Evolutionary conservation across 345 rosid species (phyloP), one percentile per base, ranked within the genome.

Genomic region (Moricandia arvensis): DNA sequence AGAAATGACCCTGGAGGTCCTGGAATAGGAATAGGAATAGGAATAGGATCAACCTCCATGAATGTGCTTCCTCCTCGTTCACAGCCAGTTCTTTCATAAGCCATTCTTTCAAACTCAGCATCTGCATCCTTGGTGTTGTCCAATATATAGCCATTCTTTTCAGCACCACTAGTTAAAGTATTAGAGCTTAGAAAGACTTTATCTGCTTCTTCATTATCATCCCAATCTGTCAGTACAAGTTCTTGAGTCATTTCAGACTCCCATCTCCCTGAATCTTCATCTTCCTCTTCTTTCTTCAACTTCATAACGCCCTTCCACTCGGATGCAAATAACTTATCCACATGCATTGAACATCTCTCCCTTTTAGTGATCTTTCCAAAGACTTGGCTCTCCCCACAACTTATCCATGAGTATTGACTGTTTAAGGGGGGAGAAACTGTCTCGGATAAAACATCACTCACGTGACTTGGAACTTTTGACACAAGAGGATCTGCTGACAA

Each of bases 1-100:
- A 94, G 81, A 82, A 90, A 91, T 26, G 98, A 94, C 0, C 95
- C 98, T 0, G 98, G 98, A 49, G 98, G 98, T 58, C 98, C 98
- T 8, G 98, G 98, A 59, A 94, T 94, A 31, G 91, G 96, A 74
- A 94, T 93, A 6, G 98, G 98, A 59, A 94, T 94, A 31, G 91
- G 96, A 74, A 94, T 93, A 6, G 94, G 90, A 81, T 93, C 98
- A 80, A 91, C 88, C 81, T 90, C 97, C 57, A 83, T 87, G 73
- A 86, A 90, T 18, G 83, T 82, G 79, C 75, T 81, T 57, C 78
- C 86, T 74, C 53, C 53, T 43, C 4, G 49, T 53, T 41, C 47
- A 41, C 47, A 41, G 11, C 47, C 47, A 11, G 47, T 67, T 79
- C 77, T 80, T 55, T 69, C 72, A 41, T 77, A 64, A 37, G 83